Evolutionary conservation across 257 asterid genomes (phyloP).

Genomic region (Penstemon newberryi): DNA sequence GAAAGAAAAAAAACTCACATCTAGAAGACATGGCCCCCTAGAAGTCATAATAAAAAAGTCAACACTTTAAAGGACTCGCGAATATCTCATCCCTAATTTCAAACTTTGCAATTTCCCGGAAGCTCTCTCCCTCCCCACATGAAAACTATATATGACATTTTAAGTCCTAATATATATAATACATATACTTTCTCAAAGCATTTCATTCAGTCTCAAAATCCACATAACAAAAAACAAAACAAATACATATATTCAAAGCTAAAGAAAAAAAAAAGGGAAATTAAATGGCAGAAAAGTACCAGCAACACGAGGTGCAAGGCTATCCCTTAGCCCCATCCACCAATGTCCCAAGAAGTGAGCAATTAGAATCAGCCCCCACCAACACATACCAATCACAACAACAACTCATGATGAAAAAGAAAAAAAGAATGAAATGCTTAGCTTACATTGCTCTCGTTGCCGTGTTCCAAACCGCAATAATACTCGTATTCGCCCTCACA

Average conservation of each 20-base stretch:
- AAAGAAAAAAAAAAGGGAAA: not conserved
- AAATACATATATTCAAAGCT: too few relatives aligned
- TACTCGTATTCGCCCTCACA: slow-evolving; percentile 31
- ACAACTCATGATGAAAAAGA: slow-evolving; percentile 26
- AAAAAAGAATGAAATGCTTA: slow-evolving; percentile 33
- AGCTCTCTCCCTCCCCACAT: not conserved
- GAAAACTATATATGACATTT: not conserved
- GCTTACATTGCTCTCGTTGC: slow-evolving; percentile 32
- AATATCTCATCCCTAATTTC: too few relatives aligned
- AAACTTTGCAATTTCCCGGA: not conserved
- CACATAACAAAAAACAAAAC: not conserved
- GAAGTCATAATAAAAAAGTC: too few relatives aligned
- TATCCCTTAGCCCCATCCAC: slow-evolving; percentile 46
- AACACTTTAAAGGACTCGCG: too few relatives aligned
- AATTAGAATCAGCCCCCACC: slow-evolving; percentile 30
- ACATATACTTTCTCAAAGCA: not conserved
- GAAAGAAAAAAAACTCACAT: too few relatives aligned
- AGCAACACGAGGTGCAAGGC: slow-evolving; percentile 31
- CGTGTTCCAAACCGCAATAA: slow-evolving; percentile 28
- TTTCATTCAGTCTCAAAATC: not conserved
- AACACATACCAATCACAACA: slow-evolving; percentile 23
- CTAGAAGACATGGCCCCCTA: too few relatives aligned
- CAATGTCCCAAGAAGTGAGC: slow-evolving; percentile 42
- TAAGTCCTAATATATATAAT: not conserved
- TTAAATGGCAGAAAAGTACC: slow-evolving; percentile 37